phyloP scores from a whole-genome alignment of 805 yeast species.

The Starmerella apis region DNA sequence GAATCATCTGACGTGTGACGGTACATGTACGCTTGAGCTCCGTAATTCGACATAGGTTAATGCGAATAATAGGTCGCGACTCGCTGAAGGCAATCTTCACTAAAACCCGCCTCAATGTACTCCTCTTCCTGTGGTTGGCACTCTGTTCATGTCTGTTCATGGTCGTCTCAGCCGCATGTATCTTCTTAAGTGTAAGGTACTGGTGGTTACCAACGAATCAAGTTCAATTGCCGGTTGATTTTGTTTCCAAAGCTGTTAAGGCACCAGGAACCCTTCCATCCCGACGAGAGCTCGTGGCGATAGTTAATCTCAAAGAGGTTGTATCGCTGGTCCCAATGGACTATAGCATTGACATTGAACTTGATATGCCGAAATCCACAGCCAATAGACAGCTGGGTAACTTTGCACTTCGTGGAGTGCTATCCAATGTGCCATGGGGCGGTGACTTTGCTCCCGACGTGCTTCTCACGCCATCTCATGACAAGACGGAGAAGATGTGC shows the following conservation, averaged over 20 bases:
- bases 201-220: conserved; percentile 9
- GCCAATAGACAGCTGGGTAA: not conserved
- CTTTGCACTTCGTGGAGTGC: not conserved
- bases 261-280: not conserved
- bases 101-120: not conserved
- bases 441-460: not conserved
- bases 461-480: not conserved
- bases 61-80: not conserved
- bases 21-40: too few relatives aligned
- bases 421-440: not conserved
- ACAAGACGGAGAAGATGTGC: not conserved
- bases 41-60: too few relatives aligned
- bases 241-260: conserved; percentile 13
- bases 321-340: not conserved
- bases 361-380: not conserved
- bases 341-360: conserved; percentile 1
- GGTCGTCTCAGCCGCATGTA: not conserved
- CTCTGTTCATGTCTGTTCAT: not conserved
- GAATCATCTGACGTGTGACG: too few relatives aligned
- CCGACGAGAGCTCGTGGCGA: not conserved
- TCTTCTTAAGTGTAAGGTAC: not conserved
- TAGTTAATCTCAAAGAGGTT: not conserved
- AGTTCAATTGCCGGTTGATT: conserved; percentile 12
- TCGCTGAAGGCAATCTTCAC: not conserved
- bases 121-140: conserved; percentile 2